Conservation (phyloP, 768 basidiomycete genomes). For the Tubosaeta brunneosetosa region DNA sequence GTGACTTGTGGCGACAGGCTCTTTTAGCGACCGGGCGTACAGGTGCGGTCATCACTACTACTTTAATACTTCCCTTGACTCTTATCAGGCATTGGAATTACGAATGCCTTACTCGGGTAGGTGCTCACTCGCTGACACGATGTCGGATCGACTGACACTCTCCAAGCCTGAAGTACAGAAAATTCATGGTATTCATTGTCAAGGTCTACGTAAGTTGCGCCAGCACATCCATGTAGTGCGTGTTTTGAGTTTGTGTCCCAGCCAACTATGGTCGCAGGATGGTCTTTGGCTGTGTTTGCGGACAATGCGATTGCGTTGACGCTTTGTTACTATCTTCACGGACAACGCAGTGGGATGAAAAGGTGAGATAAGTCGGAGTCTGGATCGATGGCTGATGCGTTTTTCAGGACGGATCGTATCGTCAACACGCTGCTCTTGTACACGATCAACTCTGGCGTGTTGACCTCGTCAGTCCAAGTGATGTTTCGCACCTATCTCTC, state of each 20-base stretch:
- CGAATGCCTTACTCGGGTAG: not conserved
- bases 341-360: constrained; percentile 8
- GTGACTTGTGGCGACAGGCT: not conserved
- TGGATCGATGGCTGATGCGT: too few relatives aligned
- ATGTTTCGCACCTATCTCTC: not conserved
- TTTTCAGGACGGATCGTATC: constrained; percentile 12
- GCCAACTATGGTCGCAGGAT: constrained; percentile 13
- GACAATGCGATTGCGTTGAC: constrained; percentile 7
- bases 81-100: constrained; percentile 8
- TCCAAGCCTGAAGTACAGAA: constrained; percentile 5
- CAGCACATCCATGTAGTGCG: not conserved
- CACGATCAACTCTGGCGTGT: constrained; percentile 13
- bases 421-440: constrained; percentile 17
- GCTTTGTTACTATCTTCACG: constrained; percentile 11
- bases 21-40: constrained; percentile 6
- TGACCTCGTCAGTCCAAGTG: constrained; percentile 8
- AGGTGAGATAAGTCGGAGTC: not conserved
- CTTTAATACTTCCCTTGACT: not conserved
- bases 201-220: constrained; percentile 5
- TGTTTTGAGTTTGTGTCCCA: not conserved
- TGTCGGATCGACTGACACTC: not conserved
- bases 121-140: not conserved
- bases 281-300: constrained; percentile 6
- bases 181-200: not conserved
- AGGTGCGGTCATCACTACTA: not conserved